Conservation (phyloP, 257 asterid genomes). For the Solanum sparsipilum region DNA sequence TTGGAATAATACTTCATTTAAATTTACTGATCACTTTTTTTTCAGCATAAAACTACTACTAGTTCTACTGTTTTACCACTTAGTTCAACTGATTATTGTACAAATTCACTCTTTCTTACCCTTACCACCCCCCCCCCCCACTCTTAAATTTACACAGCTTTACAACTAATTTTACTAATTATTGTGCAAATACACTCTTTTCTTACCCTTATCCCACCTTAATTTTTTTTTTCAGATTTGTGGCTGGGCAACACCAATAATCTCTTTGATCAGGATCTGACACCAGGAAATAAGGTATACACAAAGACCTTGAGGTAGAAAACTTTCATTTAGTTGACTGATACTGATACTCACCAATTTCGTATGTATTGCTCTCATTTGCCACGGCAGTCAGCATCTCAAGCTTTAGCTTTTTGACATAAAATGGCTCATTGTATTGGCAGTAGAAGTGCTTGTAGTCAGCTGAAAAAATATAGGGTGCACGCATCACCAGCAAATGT, state of each 20-base stretch:
- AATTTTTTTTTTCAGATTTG: background rate
- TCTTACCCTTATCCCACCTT: background rate
- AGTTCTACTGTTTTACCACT: background rate
- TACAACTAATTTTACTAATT: background rate
- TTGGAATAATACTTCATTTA: background rate
- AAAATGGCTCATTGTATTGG: conserved; percentile 96
- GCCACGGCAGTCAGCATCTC: conserved; percentile 99
- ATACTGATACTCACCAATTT: conserved; percentile 48
- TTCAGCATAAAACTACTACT: background rate
- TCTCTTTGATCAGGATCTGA: background rate
- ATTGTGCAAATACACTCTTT: background rate
- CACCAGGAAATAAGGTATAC: background rate
- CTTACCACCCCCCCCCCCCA: background rate
- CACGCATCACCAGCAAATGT: conserved; percentile 95
- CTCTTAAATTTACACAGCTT: background rate
- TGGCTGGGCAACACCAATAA: background rate
- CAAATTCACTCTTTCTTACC: background rate
- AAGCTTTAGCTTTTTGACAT: conserved; percentile 94
- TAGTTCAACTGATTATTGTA: background rate
- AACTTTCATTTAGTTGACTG: background rate
- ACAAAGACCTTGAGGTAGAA: background rate
- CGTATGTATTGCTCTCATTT: conserved; percentile 95
- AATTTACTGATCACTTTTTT: background rate
- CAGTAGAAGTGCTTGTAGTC: conserved; percentile 99
- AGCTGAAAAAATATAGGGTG: conserved; percentile 83